Base-by-base conservation (phyloP, 2,329 filamentous ascomycete genomes). In the Penicillium sp. region DNA sequence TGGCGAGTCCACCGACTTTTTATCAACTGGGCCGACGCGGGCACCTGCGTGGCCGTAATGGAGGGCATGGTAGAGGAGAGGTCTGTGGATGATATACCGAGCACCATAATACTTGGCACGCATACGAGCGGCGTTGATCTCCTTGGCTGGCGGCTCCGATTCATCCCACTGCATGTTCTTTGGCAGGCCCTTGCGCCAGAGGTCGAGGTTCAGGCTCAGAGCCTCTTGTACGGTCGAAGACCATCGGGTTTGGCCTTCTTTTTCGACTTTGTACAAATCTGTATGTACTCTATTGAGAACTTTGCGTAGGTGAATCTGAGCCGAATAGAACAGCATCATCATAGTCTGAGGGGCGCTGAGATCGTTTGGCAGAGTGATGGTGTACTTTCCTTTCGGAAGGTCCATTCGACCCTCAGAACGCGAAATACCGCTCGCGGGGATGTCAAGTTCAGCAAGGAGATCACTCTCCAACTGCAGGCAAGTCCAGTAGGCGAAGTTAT, bases 81-180 rank as follows among this genome's bases (percentile, higher is more conserved):
- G 89, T 19, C 93, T 82, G 66, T 93, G 87, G 22, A 92, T 91
- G 64, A 97, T 91, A 54, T 95, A 90, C 56, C 87, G 82, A 0
- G 89, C 91, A 16, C 93, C 93, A 77, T 92, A 97, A 69, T 93
- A 97, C 68, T 99, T 97, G 12, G 88, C 93, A 35, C 92, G 84
- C 53, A 97, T 77, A 18, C 93, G 82, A 28, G 92, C 92, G 11
- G 82, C 77, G 13, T 96, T 82, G 52, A 97, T 90, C 41, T 95
- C 84, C 0, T 64, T 68, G 0, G 90, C 81, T 1, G 89, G 89
- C 4, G 78, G 77, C 46, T 95, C 88, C 2, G 77, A 70, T 52
- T 89, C 86, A 2, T 79, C 66, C 76, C 86, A 88, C 47, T 71
- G 70, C 80, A 92, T 63, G 3, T 62, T 53, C 1, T 67, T 55